Conservation (phyloP, 2,329 filamentous ascomycete species). For the Neonectria neomacrospora region DNA sequence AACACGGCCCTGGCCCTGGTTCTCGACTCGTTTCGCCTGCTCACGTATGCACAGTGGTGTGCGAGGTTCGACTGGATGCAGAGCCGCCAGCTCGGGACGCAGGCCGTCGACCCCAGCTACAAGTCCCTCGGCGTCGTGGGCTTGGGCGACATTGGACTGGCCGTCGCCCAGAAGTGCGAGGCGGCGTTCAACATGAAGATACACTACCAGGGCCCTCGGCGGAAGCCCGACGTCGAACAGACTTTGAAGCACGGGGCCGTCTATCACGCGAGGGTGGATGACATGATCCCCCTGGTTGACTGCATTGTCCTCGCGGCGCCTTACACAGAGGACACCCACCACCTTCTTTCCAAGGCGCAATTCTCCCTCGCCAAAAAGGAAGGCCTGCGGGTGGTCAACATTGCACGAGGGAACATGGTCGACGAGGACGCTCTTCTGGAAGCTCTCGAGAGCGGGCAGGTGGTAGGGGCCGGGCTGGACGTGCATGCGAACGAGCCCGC, state of each 20-base stretch:
- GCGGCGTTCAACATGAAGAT: slow-evolving; percentile 23
- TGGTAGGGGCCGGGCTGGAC: slow-evolving; percentile 32
- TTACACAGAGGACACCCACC: slow-evolving; percentile 32
- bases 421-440: slow-evolving; percentile 36
- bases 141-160: slow-evolving; percentile 22
- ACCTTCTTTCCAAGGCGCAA: slow-evolving; percentile 23
- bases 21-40: slow-evolving; percentile 22
- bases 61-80: slow-evolving; percentile 25
- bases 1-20: slow-evolving; percentile 20
- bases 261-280: slow-evolving; percentile 18
- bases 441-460: slow-evolving; percentile 26
- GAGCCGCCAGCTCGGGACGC: slow-evolving; percentile 17
- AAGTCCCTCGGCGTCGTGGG: slow-evolving; percentile 24
- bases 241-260: slow-evolving; percentile 5
- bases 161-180: slow-evolving; percentile 24
- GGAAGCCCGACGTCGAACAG: slow-evolving; percentile 11
- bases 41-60: slow-evolving; percentile 26
- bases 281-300: slow-evolving; percentile 24
- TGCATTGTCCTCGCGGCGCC: slow-evolving; percentile 34
- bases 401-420: slow-evolving; percentile 35
- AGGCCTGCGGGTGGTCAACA: slow-evolving; percentile 35
- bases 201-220: slow-evolving; percentile 21
- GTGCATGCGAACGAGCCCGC: slow-evolving; percentile 35
- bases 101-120: slow-evolving; percentile 15
- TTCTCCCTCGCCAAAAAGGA: slow-evolving; percentile 25